Evolutionary conservation across 2,329 filamentous ascomycete genomes (phyloP).

Genomic region (Chrysoporthe puriensis): DNA sequence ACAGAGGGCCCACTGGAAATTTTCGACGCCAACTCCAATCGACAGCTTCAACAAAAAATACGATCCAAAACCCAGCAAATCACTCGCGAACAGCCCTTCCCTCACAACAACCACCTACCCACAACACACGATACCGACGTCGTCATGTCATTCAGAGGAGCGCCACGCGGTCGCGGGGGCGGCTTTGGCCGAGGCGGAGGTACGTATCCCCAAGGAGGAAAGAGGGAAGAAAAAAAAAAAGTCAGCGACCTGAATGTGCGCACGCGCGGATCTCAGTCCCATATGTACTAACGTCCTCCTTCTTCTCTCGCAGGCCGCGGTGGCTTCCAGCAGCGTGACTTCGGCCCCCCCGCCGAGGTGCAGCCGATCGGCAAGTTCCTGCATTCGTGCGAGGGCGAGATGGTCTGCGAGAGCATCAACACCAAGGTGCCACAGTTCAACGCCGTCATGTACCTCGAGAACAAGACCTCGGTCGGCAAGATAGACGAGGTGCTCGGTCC

Average conservation of each 20-base stretch:
- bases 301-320: conserved; percentile 54
- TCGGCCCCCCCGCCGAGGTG: conserved; percentile 65
- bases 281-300: conserved; percentile 17
- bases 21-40: conserved; percentile 22
- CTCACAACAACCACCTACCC: conserved; percentile 1
- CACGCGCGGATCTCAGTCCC: neutral
- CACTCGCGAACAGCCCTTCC: conserved; percentile 10
- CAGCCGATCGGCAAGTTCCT: conserved; percentile 91
- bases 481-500: conserved; percentile 97
- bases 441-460: conserved; percentile 97
- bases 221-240: conserved; percentile 40
- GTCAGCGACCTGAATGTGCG: neutral
- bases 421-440: conserved; percentile 98
- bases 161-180: conserved; percentile 50
- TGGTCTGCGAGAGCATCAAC: conserved; percentile 95
- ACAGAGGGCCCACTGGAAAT: conserved; percentile 27
- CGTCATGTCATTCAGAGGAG: conserved; percentile 66
- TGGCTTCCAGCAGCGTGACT: conserved; percentile 62
- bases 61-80: conserved; percentile 20
- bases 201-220: conserved; percentile 25
- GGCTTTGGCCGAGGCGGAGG: conserved; percentile 56
- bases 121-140: conserved; percentile 36
- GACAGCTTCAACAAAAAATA: conserved; percentile 19
- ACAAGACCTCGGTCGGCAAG: conserved; percentile 95
- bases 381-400: conserved; percentile 95